Percentiles rank a stretch among this genome's conserved stretches.
These are phyloP conservation scores for Tricholoma furcatifolium DNA, from an alignment of 768 basidiomycete genomes.

Conservation along the genomic window DNA sequence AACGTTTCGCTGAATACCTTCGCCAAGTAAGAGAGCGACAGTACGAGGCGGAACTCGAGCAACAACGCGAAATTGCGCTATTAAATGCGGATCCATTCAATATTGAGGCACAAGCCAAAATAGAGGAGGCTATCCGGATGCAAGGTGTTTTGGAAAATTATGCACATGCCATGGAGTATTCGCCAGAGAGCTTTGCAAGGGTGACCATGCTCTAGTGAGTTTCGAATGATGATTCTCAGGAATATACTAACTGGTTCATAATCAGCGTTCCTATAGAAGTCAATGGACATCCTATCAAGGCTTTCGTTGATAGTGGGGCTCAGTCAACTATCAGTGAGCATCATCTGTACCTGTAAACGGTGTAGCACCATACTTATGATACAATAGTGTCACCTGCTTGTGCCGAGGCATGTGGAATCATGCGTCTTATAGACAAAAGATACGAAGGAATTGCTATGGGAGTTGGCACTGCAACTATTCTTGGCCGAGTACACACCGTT, in stretches of 20 bases:
- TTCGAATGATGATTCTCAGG: background rate
- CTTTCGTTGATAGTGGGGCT: slow-evolving; percentile 98
- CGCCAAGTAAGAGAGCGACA: slow-evolving; percentile 60
- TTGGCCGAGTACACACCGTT: slow-evolving; percentile 92
- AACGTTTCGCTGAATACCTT: slow-evolving; percentile 74
- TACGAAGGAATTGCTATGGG: slow-evolving; percentile 90
- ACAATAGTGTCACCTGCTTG: slow-evolving; percentile 83
- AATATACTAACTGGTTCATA: background rate
- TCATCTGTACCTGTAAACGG: slow-evolving; percentile 2
- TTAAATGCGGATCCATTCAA: slow-evolving; percentile 90
- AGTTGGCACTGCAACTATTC: slow-evolving; percentile 91
- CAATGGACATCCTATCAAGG: slow-evolving; percentile 86
- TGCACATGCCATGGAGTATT: slow-evolving; percentile 91
- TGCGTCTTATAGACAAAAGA: slow-evolving; percentile 87
- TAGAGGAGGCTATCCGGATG: slow-evolving; percentile 91
- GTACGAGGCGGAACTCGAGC: slow-evolving; percentile 48
- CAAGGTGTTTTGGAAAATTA: slow-evolving; percentile 90
- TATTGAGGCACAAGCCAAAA: slow-evolving; percentile 87
- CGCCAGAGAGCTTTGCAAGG: slow-evolving; percentile 89
- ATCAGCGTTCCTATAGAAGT: slow-evolving; percentile 87
- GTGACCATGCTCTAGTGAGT: slow-evolving; percentile 97
- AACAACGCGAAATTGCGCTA: slow-evolving; percentile 58
- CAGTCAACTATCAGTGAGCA: slow-evolving; percentile 92
- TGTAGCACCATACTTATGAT: background rate
- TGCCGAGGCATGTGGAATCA: slow-evolving; percentile 90